Percentiles rank a stretch among this genome's conserved stretches.
phyloP scores from a whole-genome alignment of 306 rosid genomes.

The Carpinus fangiana region DNA sequence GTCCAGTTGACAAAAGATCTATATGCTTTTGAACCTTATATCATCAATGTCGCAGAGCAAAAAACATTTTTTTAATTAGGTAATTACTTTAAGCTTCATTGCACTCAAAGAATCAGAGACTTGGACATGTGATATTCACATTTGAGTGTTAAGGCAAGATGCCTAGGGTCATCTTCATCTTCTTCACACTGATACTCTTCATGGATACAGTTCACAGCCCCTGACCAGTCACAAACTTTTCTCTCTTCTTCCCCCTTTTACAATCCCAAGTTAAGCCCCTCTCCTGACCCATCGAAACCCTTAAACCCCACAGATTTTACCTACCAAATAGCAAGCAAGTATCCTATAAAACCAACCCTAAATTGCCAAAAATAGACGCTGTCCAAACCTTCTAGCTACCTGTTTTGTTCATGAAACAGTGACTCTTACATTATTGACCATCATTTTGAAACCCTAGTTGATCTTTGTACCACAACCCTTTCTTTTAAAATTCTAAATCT shows the following conservation, averaged over 20 bases:
- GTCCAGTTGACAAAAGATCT: background rate
- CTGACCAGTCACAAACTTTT: background rate
- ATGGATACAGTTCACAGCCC: too few relatives aligned
- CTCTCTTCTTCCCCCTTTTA: background rate
- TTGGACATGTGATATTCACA: background rate
- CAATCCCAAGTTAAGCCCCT: background rate
- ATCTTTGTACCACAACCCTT: too few relatives aligned
- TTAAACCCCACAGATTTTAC: background rate
- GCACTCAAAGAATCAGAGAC: background rate
- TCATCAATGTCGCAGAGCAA: background rate
- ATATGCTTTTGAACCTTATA: background rate
- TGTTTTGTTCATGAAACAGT: background rate
- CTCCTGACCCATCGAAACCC: background rate
- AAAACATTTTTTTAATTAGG: background rate
- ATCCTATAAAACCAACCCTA: background rate
- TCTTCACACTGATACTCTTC: too few relatives aligned
- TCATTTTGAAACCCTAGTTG: too few relatives aligned
- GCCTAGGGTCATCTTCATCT: background rate
- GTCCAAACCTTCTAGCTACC: background rate
- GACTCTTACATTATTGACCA: background rate
- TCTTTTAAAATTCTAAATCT: too few relatives aligned
- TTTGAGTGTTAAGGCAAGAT: background rate
- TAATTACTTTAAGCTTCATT: background rate
- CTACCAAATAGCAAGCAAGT: background rate
- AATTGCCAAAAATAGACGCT: background rate